Base-by-base conservation (phyloP, 768 basidiomycete species). In the Leccinum olivaceopallidum region DNA sequence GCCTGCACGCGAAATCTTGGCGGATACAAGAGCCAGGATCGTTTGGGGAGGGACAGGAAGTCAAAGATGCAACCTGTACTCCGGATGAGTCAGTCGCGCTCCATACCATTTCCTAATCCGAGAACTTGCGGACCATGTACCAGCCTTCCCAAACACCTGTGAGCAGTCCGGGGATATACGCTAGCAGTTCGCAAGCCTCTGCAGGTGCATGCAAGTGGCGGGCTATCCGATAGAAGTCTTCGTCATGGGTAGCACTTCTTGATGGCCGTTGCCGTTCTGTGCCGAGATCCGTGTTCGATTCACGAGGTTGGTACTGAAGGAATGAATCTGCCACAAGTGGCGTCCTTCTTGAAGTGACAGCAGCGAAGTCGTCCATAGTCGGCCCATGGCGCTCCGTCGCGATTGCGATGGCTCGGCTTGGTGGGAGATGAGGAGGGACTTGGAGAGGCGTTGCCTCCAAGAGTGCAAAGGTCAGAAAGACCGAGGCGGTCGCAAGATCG, bases 71-170 rank as follows among this genome's bases (percentile, higher is more conserved):
- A 14, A 73, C 70, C 75, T 76, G 60, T 56, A 8, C 18, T 18
- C 13, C 3, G 20, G 10, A 47, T 7, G 30, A 30, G 57, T 74
- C 59, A 74, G 67, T 56, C 53, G 55, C 56, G 20, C 55, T 52
- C 55, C 51, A 54, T 18, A 53, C 50, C 51, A 56, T 51, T 52
- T 55, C 62, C 52, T 47, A 65, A 69, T 65, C 48, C 52, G 14
- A 72, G 42, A 63, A 63, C 48, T 58, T 52, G 67, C 76, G 68
- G 64, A 85, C 86, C 82, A 83, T 83, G 67, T 80, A 83, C 52
- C 75, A 76, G 1, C 86, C 86, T 72, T 86, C 81, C 86, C 86
- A 88, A 60, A 81, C 67, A 4, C 85, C 86, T 30, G 82, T 75
- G 57, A 87, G 75, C 36, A 77, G 69, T 18, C 83, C 83, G 42